Conservation (phyloP, 768 basidiomycete species). For the Leccinum olivaceopallidum region DNA sequence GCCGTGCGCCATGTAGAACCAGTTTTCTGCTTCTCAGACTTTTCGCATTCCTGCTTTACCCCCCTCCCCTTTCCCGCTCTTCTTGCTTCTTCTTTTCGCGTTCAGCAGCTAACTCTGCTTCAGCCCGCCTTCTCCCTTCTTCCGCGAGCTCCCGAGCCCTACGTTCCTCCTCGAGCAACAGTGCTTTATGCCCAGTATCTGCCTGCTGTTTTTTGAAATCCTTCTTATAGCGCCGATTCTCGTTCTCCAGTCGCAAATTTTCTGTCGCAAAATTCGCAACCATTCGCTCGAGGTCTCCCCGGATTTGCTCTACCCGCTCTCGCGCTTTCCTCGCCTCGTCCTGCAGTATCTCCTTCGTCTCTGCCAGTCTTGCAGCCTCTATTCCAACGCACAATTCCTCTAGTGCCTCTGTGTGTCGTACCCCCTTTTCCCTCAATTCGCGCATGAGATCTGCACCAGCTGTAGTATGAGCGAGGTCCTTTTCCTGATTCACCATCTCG, state of each 20-base stretch:
- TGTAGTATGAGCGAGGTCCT: conserved; percentile 49
- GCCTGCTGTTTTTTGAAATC: conserved; percentile 21
- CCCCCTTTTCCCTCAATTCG: conserved; percentile 45
- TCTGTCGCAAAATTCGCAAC: conserved; percentile 38
- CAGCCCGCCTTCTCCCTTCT: conserved; percentile 13
- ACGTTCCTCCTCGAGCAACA: conserved; percentile 27
- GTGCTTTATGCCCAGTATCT: conserved; percentile 17
- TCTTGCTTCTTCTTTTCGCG: conserved; percentile 6
- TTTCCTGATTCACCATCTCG: conserved; percentile 52
- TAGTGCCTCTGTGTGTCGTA: conserved; percentile 47
- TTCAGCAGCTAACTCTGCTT: conserved; percentile 21
- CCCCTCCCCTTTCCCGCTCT: background rate
- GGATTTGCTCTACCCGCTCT: conserved; percentile 41
- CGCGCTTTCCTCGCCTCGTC: conserved; percentile 43
- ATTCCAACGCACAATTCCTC: conserved; percentile 45
- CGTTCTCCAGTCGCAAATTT: conserved; percentile 31
- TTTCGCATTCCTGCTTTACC: background rate
- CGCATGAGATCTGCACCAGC: conserved; percentile 51
- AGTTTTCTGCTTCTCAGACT: background rate
- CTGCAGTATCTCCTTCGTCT: conserved; percentile 43
- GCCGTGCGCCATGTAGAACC: background rate
- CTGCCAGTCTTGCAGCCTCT: conserved; percentile 41
- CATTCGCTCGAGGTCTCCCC: conserved; percentile 40
- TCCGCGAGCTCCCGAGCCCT: conserved; percentile 27
- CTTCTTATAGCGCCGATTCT: conserved; percentile 22